Conservation (phyloP, 2,329 filamentous ascomycete species). For the Myriangium duriaei region DNA sequence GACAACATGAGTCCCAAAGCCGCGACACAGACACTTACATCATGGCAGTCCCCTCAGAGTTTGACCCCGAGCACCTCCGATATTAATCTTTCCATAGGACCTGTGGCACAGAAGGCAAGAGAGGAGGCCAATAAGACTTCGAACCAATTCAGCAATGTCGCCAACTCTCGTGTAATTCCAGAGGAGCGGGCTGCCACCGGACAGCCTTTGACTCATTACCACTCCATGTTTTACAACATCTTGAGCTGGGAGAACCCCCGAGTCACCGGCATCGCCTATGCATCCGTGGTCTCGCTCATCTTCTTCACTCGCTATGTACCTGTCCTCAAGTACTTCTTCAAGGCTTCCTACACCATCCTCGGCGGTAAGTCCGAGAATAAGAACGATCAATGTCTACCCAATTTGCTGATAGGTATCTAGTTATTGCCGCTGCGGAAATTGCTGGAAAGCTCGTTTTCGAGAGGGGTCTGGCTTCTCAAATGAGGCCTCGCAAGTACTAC, state of each 20-base stretch:
- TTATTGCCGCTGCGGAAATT: slow-evolving; percentile 45
- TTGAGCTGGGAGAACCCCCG: slow-evolving; percentile 56
- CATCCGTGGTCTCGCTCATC: slow-evolving; percentile 44
- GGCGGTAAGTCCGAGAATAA: slow-evolving; percentile 33
- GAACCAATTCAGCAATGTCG: slow-evolving; percentile 46
- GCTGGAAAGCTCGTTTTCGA: slow-evolving; percentile 43
- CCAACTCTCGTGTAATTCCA: slow-evolving; percentile 40
- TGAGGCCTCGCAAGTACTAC: slow-evolving; percentile 53
- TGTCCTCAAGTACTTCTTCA: slow-evolving; percentile 49
- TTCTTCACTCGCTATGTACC: slow-evolving; percentile 52
- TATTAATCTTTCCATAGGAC: slow-evolving; percentile 26
- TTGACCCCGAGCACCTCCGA: slow-evolving; percentile 14
- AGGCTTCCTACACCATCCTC: slow-evolving; percentile 45
- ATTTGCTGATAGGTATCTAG: slow-evolving; percentile 21
- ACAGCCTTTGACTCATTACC: slow-evolving; percentile 53
- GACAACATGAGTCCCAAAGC: no score
- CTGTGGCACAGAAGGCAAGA: slow-evolving; percentile 45
- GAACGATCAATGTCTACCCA: no score
- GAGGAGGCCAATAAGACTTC: slow-evolving; percentile 43
- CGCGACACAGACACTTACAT: no score
- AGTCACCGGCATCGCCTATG: slow-evolving; percentile 49
- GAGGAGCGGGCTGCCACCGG: slow-evolving; percentile 44
- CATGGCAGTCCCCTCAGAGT: neutral
- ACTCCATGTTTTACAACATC: slow-evolving; percentile 54
- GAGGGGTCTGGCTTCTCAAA: slow-evolving; percentile 46